These are phyloP conservation scores for Periconia sp. DNA, from an alignment of 2,329 filamentous ascomycete genomes.

Conservation along the genomic window DNA sequence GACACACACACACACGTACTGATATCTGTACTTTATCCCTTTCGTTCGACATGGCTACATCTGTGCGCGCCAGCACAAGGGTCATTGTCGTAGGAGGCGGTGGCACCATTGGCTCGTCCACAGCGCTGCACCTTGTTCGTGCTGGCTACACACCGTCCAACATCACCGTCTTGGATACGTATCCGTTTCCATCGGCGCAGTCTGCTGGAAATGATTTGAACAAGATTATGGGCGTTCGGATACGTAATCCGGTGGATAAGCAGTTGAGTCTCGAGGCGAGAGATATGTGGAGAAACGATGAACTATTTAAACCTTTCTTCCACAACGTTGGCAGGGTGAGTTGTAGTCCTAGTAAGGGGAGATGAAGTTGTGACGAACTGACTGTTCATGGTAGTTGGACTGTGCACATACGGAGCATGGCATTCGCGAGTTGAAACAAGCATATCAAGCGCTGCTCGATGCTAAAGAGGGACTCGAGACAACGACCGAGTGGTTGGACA, in stretches of 20 bases:
- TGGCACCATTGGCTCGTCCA: constrained; percentile 56
- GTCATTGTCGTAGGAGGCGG: constrained; percentile 52
- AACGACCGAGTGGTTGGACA: constrained; percentile 48
- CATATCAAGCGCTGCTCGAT: constrained; percentile 42
- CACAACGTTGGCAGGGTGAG: constrained; percentile 46
- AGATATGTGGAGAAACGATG: constrained; percentile 49
- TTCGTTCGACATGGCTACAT: constrained; percentile 12
- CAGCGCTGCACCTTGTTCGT: constrained; percentile 53
- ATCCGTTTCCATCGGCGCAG: constrained; percentile 50
- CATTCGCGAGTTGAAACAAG: constrained; percentile 33
- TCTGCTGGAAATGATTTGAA: constrained; percentile 55
- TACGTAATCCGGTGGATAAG: constrained; percentile 45
- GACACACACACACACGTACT: not conserved
- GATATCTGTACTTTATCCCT: no score
- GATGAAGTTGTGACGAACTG: not conserved
- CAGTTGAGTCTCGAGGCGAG: constrained; percentile 36
- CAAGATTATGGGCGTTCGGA: constrained; percentile 47
- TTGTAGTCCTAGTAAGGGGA: not conserved
- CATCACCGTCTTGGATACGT: constrained; percentile 52
- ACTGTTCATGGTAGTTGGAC: constrained; percentile 25
- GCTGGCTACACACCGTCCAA: constrained; percentile 50
- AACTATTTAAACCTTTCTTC: constrained; percentile 50
- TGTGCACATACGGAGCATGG: constrained; percentile 42
- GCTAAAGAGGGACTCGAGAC: constrained; percentile 24
- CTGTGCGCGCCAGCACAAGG: constrained; percentile 19